These are phyloP conservation scores for Tetragonia tetragonoides DNA, from an alignment of 148 eudicot species.

Conservation along the genomic window DNA sequence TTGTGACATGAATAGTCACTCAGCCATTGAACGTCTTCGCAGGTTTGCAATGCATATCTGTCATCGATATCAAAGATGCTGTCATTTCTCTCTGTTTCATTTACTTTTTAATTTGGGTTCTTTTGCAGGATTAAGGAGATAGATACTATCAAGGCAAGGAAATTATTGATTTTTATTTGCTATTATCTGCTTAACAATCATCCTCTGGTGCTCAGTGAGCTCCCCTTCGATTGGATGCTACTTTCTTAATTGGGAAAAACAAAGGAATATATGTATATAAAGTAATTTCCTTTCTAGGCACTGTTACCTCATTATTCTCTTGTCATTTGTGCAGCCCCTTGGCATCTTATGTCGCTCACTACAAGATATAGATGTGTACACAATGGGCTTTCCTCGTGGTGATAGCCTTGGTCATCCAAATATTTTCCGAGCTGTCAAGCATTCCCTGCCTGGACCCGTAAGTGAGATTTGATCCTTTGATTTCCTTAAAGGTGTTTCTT, in stretches of 20 bases:
- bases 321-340: constrained; percentile 66
- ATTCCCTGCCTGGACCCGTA: constrained; percentile 92
- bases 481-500: background rate
- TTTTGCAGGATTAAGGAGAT: constrained; percentile 70
- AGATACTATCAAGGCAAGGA: constrained; percentile 63
- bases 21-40: constrained; percentile 82
- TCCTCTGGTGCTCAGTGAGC: background rate
- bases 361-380: constrained; percentile 78
- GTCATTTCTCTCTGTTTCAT: background rate
- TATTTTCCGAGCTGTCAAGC: constrained; percentile 77
- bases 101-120: constrained; percentile 14
- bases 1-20: constrained; percentile 63
- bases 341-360: constrained; percentile 78
- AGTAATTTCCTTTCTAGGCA: background rate
- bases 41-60: constrained; percentile 42
- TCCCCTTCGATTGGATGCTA: constrained; percentile 3
- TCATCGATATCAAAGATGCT: background rate
- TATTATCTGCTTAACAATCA: constrained; percentile 8
- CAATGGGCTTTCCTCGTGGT: constrained; percentile 86
- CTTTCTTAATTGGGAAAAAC: background rate
- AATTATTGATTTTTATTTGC: constrained; percentile 12
- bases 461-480: constrained; percentile 23
- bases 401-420: constrained; percentile 60
- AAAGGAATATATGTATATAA: background rate
- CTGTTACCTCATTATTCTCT: constrained; percentile 15